Evolutionary conservation across 1,284 basidiomycete species (phyloP).

Genomic region (Pisolithus thermaeus): DNA sequence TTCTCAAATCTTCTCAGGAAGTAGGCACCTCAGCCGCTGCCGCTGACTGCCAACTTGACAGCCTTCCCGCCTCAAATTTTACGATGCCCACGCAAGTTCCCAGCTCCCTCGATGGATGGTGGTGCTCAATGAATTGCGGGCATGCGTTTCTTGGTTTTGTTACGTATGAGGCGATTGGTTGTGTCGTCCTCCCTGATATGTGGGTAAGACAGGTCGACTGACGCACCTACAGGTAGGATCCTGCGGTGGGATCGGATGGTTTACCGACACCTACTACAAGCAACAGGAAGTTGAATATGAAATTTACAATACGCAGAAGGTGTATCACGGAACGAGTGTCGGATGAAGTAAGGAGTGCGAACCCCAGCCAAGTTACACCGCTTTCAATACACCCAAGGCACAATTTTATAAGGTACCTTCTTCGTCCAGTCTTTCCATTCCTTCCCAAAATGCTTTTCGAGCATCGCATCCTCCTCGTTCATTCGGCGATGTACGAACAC

Average conservation of each 20-base stretch:
- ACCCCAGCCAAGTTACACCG: too few species aligned
- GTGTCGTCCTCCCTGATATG: conserved; percentile 22
- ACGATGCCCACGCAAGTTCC: conserved; percentile 48
- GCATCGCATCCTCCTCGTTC: conserved; percentile 10
- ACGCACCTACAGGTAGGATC: conserved; percentile 36
- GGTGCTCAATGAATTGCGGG: conserved; percentile 57
- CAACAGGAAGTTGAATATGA: conserved; percentile 62
- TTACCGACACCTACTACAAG: conserved; percentile 72
- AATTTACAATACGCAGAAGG: conserved; percentile 39
- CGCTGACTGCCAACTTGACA: conserved; percentile 16
- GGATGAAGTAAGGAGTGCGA: too few species aligned
- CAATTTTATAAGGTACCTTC: conserved; percentile 10
- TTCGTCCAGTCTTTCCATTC: conserved; percentile 15
- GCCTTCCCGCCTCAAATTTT: conserved; percentile 57
- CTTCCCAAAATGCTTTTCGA: conserved; percentile 11
- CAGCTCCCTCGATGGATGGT: conserved; percentile 49
- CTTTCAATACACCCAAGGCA: conserved; percentile 13
- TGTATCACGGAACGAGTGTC: too few species aligned
- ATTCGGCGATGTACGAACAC: conserved; percentile 1
- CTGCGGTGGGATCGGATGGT: conserved; percentile 71
- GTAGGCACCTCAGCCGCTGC: background rate
- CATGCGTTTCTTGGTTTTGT: conserved; percentile 72
- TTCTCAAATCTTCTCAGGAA: background rate
- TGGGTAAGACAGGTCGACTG: background rate
- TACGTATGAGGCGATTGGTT: conserved; percentile 61